Base-by-base conservation (phyloP, 768 basidiomycete genomes). In the Rickenella mellea region DNA sequence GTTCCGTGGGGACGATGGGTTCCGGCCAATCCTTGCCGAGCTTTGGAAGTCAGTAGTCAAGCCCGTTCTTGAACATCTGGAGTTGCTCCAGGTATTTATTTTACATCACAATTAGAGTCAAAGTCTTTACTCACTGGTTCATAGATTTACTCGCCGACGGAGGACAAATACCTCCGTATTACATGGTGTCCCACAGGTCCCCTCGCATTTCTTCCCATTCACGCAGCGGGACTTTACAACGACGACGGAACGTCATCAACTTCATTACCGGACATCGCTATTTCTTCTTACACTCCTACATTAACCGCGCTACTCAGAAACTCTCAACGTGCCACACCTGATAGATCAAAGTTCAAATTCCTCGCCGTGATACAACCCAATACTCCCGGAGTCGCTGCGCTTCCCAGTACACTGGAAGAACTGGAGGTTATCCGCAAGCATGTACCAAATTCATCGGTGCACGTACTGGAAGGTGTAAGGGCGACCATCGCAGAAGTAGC, bases 111-210 rank as follows among this genome's bases (percentile, higher is more conserved):
- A n/a, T n/a, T n/a, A n/a, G n/a, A n/a, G n/a, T n/a, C n/a, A n/a
- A n/a, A n/a, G n/a, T n/a, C n/a, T n/a, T n/a, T n/a, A n/a, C n/a
- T n/a, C n/a, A n/a, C n/a, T n/a, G n/a, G n/a, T n/a, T n/a, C n/a
- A n/a, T n/a, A n/a, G n/a, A n/a, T n/a, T n/a, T n/a, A n/a, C n/a
- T n/a, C n/a, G n/a, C n/a, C n/a, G n/a, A n/a, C n/a, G n/a, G 29
- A 37, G 14, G 24, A 40, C 14, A 12, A 22, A 17, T 31, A 22
- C 9, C 44, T 39, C 8, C 26, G 31, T 6, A 51, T 62, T 38
- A 59, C 55, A 51, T 63, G 63, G 63, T 64, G 59, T 27, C 55
- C 57, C 2, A 59, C 63, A 12, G 59, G 62, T 5, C 55, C 47
- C 27, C 39, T 61, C 17, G 46, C 56, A 2, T 50, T 59, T 8